Evolutionary conservation across 2,329 filamentous ascomycete genomes (phyloP), one percentile per base, ranked within the genome.

Genomic region (Aschersonia sp.): DNA sequence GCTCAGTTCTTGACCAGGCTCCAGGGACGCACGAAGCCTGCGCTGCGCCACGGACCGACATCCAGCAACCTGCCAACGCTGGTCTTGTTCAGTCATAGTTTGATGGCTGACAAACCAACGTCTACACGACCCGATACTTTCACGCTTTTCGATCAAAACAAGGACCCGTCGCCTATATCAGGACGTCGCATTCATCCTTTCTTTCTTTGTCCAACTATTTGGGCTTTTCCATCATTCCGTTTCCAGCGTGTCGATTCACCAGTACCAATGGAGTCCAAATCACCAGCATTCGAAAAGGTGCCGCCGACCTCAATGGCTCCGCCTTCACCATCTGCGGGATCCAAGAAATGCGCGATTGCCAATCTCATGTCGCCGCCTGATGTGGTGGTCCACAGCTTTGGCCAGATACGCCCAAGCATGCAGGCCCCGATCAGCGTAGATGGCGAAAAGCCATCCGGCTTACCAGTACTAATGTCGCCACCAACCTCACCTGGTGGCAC

Each of bases 361-460:
- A 79, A 67, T 51, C 65, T 82, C 50, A 79, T 82, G 72, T 82
- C 78, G 29, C 78, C 78, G 32, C 78, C 78, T 29, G 77, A 80
- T 40, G 66, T 67, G n/a, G 59, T 68, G 35, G 70, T 68, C 45
- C 77, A 81, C 52, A 76, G 62, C 55, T 81, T 80, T 38, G 41
- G 43, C 44, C 10, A 51, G 49, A 40, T 50, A 40, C 6, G 49
- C 46, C 31, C 43, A 42, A 20, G 20, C 20, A 20, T 20, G 20
- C 20, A 20, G 20, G 20, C 20, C 20, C 20, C 20, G 20, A 20
- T 20, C 20, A 20, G 20, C 20, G 20, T 20, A 20, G 20, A 20
- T 20, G 58, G 56, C 46, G 55, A 58, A 46, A 46, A 54, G 45
- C 46, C 57, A 45, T 51, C 58, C 51, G 64, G 62, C 52, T 61